A percentile compares a stretch with the other conserved stretches of the same genome.
These are phyloP conservation scores for Dendrocalamus latiflorus DNA, from an alignment of 202 grass and related monocot genomes.

Conservation along the genomic window DNA sequence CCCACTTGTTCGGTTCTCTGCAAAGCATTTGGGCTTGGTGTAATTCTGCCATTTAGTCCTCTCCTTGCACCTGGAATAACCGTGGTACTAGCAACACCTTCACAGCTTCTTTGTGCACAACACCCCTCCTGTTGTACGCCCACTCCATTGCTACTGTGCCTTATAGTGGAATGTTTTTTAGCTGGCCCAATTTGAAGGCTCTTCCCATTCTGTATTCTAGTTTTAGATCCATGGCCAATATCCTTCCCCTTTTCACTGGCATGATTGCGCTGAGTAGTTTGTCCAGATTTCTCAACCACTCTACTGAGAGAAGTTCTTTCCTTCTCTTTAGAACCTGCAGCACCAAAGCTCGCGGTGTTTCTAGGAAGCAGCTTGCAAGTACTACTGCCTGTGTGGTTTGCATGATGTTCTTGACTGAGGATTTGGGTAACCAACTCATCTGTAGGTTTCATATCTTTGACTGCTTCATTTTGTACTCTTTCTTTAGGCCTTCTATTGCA, in stretches of 20 bases:
- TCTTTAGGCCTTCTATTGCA: slow-evolving; percentile 9
- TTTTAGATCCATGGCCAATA: not conserved
- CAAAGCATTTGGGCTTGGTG: not conserved
- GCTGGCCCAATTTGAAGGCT: not conserved
- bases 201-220: slow-evolving; percentile 12
- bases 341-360: not conserved
- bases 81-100: not conserved
- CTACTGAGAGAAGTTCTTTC: slow-evolving; percentile 6
- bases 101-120: not conserved
- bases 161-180: slow-evolving; percentile 18
- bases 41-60: not conserved
- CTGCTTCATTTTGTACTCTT: not conserved
- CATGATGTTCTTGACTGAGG: slow-evolving; percentile 6
- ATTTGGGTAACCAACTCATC: not conserved
- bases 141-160: not conserved
- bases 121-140: not conserved
- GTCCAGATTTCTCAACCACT: not conserved
- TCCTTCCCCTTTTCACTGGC: not conserved
- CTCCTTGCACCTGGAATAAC: not conserved
- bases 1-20: not conserved
- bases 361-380: slow-evolving; percentile 6
- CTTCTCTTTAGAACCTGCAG: slow-evolving; percentile 19
- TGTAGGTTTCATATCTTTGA: slow-evolving; percentile 22
- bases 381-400: not conserved
- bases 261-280: not conserved